Base-by-base conservation (phyloP, 345 rosid genomes). In the Eucalyptus globulus region DNA sequence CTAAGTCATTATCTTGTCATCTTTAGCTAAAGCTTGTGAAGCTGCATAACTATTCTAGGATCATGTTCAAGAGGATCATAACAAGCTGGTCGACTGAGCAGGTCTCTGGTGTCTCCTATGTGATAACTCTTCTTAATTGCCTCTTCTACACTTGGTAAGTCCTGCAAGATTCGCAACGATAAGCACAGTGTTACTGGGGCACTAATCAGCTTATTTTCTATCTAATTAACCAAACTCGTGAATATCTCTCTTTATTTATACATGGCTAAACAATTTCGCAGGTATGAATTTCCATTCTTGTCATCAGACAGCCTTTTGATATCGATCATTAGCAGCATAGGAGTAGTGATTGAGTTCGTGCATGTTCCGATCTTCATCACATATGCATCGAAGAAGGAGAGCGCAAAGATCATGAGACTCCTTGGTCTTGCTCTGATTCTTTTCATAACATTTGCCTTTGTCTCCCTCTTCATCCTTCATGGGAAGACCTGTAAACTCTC, bases 61-160 rank as follows among this genome's bases (percentile, higher is more conserved):
- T 90, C 27, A 91, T 90, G 13, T 90, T 93, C 89, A 92, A 49
- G 89, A 89, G 93, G 90, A 93, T 93, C 88, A 72, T 91, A 76
- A 87, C 34, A 67, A 87, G 69, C 87, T 91, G 89, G 53, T 91
- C 93, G n/a, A 92, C 93, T 4, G 93, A 91, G 90, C 89, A 92
- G 56, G 91, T 92, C 88, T 93, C 94, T 10, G 92, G 92, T 40
- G 34, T 93, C 51, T 92, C 93, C 1, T 93, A 89, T 44, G 89
- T 87, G n/a, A 89, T 93, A 91, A 90, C 94, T 16, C 26, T 93
- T 45, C 92, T 40, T 11, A 76, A 40, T 40, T 40, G 83, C 29
- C 83, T 76, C 83, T 76, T 76, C 83, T 76, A 76, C 29, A 76
- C 83, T 76, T 40, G 83, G 83, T 11, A 21, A 40, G 83, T 19